A percentile compares a stretch with the other conserved stretches of the same genome.
These are phyloP conservation scores for Ceratocystis cacaofunesta DNA, from an alignment of 2,329 filamentous ascomycete genomes.

Conservation along the genomic window DNA sequence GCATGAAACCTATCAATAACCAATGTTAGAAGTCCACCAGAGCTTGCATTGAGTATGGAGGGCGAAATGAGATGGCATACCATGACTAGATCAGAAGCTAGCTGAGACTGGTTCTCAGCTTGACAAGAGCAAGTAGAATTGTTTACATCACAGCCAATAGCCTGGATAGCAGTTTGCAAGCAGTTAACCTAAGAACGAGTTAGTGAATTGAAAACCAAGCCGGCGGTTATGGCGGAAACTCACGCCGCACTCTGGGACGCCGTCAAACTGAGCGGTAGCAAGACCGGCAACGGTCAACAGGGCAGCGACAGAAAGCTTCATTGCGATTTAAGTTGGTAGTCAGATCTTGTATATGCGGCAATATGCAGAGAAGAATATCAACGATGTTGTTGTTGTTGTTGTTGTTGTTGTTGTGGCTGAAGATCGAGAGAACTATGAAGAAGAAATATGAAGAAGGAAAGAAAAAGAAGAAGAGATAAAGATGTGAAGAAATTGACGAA, in stretches of 20 bases:
- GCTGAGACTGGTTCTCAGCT: conserved; percentile 23
- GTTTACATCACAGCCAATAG: conserved; percentile 25
- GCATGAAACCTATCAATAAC: conserved; percentile 20
- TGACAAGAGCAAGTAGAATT: conserved; percentile 29
- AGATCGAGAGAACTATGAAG: background rate
- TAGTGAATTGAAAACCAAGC: background rate
- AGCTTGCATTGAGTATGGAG: background rate
- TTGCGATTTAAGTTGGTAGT: conserved; percentile 21
- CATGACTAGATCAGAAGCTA: conserved; percentile 18
- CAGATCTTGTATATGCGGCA: background rate
- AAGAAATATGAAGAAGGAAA: conserved; percentile 1
- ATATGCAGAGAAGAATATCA: background rate
- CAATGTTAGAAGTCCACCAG: background rate
- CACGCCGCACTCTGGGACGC: conserved; percentile 29
- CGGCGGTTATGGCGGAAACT: conserved; percentile 17
- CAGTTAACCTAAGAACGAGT: conserved; percentile 22
- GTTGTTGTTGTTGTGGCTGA: background rate
- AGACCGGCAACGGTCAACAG: conserved; percentile 21
- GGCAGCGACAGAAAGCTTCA: conserved; percentile 27
- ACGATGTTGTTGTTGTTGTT: background rate
- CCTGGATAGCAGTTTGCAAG: conserved; percentile 24
- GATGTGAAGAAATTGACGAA: background rate
- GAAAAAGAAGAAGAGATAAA: background rate
- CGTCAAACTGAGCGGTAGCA: conserved; percentile 27
- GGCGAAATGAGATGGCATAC: conserved; percentile 18